Conservation (phyloP, 2,329 filamentous ascomycete species). For the Akanthomyces lecanii region DNA sequence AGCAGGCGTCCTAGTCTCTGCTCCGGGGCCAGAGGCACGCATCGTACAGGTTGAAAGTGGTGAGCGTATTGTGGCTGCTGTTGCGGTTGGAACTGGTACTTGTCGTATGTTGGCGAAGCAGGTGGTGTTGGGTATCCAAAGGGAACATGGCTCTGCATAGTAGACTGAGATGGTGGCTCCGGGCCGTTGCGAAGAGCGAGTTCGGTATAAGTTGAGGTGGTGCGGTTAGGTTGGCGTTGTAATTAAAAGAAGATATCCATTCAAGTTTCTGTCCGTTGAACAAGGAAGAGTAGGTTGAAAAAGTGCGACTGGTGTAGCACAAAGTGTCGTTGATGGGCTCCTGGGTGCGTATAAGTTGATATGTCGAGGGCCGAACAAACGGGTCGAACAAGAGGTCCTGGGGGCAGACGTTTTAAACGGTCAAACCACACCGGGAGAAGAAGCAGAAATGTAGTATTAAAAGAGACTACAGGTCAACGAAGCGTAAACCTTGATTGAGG, state of each 20-base stretch:
- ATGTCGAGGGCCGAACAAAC: conserved; percentile 17
- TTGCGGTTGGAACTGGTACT: conserved; percentile 40
- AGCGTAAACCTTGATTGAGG: conserved; percentile 1
- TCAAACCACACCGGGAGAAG: not conserved
- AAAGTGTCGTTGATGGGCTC: not conserved
- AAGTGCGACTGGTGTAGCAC: not conserved
- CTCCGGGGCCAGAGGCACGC: conserved; percentile 64
- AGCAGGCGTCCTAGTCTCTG: conserved; percentile 81
- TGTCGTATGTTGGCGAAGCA: conserved; percentile 53
- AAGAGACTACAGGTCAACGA: conserved; percentile 9
- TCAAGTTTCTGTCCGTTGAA: conserved; percentile 1
- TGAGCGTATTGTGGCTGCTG: conserved; percentile 32
- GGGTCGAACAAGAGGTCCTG: conserved; percentile 9
- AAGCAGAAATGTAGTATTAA: conserved; percentile 11
- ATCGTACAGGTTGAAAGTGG: conserved; percentile 40
- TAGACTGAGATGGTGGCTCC: conserved; percentile 34
- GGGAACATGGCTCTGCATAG: conserved; percentile 56
- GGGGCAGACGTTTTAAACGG: conserved; percentile 2
- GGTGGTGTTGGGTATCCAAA: conserved; percentile 57
- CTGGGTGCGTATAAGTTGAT: conserved; percentile 4
- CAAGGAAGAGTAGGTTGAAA: not conserved
- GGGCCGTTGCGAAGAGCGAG: conserved; percentile 16
- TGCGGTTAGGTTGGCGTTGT: not conserved
- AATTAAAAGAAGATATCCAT: conserved; percentile 14
- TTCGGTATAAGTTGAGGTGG: not conserved